Conservation (phyloP, 495 filamentous ascomycete species). For the Friedmanniomyces endolithicus region DNA sequence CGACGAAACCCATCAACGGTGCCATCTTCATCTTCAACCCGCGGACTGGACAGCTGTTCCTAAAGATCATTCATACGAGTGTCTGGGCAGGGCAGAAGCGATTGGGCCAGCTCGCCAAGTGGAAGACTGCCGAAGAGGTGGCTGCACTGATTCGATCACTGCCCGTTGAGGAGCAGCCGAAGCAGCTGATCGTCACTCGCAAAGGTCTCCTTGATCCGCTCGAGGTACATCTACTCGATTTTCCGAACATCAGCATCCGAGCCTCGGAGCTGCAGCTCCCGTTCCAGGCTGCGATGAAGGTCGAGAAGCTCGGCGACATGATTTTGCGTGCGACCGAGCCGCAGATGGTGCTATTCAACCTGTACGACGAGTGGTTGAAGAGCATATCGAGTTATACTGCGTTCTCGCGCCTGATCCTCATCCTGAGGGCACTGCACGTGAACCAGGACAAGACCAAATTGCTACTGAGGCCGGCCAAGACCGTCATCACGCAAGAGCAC, state of each 20-base stretch:
- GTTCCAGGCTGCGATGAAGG: constrained; percentile 99
- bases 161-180: constrained; percentile 96
- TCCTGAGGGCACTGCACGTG: constrained; percentile 90
- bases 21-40: constrained; percentile 99
- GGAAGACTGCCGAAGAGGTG: constrained; percentile 99
- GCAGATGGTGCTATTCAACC: constrained; percentile 98
- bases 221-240: constrained; percentile 94
- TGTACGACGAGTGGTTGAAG: constrained; percentile 99
- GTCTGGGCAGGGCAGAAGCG: constrained; percentile 99
- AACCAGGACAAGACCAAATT: constrained; percentile 98
- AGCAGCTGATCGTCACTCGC: constrained; percentile 95
- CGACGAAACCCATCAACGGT: constrained; percentile 98
- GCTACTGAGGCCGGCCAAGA: constrained; percentile 94
- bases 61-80: constrained; percentile 99
- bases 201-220: constrained; percentile 96
- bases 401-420: constrained; percentile 91
- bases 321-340: constrained; percentile 95
- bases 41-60: constrained; percentile 89
- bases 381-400: constrained; percentile 97
- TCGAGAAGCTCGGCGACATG: constrained; percentile 98
- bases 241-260: constrained; percentile 98
- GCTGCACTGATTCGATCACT: constrained; percentile 93
- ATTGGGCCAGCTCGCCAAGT: constrained; percentile 95
- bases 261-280: constrained; percentile 95
- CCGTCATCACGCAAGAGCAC: constrained; percentile 94